Evolutionary conservation across 2,329 filamentous ascomycete species (phyloP).

Genomic region (Epichloe festucae): DNA sequence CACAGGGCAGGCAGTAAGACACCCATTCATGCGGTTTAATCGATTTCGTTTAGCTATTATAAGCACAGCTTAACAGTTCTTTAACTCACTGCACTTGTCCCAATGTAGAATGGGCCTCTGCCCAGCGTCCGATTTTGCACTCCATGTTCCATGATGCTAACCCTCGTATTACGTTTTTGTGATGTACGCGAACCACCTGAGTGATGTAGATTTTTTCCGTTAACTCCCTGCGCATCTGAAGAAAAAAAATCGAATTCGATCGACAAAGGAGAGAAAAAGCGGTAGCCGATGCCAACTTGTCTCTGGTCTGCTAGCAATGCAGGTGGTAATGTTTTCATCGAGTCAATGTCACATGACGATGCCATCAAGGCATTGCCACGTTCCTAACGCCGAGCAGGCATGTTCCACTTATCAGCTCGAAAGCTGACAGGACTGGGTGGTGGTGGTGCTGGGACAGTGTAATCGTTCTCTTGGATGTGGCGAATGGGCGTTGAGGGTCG

Average conservation of each 20-base stretch:
- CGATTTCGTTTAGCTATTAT: not conserved
- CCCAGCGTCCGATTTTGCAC: not conserved
- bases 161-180: not conserved
- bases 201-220: not conserved
- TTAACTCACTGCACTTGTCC: not conserved
- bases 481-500: slow-evolving; percentile 34
- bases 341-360: not conserved
- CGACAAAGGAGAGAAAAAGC: not conserved
- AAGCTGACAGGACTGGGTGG: slow-evolving; percentile 53
- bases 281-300: not conserved
- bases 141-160: not conserved
- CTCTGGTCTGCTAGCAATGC: not conserved
- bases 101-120: not conserved
- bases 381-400: slow-evolving; percentile 1
- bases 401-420: slow-evolving; percentile 27
- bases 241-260: not conserved
- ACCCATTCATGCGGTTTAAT: not conserved
- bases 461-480: slow-evolving; percentile 44
- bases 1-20: not conserved
- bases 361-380: not conserved
- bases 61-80: not conserved
- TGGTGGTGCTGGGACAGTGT: slow-evolving; percentile 50
- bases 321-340: not conserved
- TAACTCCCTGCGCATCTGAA: not conserved
- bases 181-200: not conserved